Base-by-base conservation (phyloP, 2,329 filamentous ascomycete genomes). In the Diplodia mutila region DNA sequence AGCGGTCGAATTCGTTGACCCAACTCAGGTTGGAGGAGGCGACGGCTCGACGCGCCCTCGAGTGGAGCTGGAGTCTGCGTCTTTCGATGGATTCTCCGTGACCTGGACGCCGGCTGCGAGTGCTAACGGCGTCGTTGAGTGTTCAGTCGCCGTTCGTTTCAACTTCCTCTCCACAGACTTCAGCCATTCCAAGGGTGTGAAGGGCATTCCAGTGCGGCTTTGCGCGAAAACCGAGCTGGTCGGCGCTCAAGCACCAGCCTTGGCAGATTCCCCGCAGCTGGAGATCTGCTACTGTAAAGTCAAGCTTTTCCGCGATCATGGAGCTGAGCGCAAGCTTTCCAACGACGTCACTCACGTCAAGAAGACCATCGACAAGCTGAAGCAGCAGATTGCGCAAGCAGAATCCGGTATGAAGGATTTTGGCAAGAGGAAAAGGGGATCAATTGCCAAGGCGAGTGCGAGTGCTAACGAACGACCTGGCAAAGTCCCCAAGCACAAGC, bases 161-260 rank as follows among this genome's bases (percentile, higher is more conserved):
- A 99, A 99, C 81, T 99, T 99, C 76, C 84, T 99, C 0, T 99
- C 95, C 0, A 99, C 95, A 9, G 95, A 99, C 77, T 99, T 98
- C 77, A 98, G 94, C 78, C 95, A 98, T 76, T 98, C 95, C 11
- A 99, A 99, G 76, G 95, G 95, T 54, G 95, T 99, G 59, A 99
- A 98, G 80, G 95, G 95, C 42, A 97, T 98, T 71, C 94, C 95
- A 0, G 94, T 99, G 4, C 85, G 95, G 66, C 85, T 98, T 0
- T 98, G 94, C 78, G 89, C 94, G 16, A 98, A 98, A 80, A 98
- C 95, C 0, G 90, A 91, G 70, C 80, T 89, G 12, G 69, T 94
- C 1, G 80, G 85, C 0, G 39, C 27, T 29, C 57, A 67, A 25
- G 66, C 66, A 23, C 49, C 66, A 7, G 80, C 84, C 18, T 85